Base-by-base conservation (phyloP, 495 filamentous ascomycete genomes). In the Daldinia caldariorum region DNA sequence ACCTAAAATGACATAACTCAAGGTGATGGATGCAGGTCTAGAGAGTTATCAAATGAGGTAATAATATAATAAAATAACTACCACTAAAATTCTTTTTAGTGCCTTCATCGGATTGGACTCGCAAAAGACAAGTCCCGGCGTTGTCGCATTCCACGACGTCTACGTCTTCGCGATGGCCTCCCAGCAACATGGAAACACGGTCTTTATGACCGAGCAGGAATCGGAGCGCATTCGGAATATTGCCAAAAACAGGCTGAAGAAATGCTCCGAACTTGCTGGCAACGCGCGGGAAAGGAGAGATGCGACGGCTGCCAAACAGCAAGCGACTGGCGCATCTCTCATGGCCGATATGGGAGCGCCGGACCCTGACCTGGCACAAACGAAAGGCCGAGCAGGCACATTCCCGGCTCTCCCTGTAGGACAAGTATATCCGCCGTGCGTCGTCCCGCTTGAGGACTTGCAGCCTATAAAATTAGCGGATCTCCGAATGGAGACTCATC, bases 401-500 rank as follows among this genome's bases (percentile, higher is more conserved):
- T 20, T 79, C 31, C 61, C 70, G 58, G 73, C 71, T 54, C 50
- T 78, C 41, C 62, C 68, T 22, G 68, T 80, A 37, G 76, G 78
- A 8, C 53, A 73, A n/a, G 65, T 74, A 65, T 79, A 80, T 59
- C 75, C 77, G 14, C 78, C 78, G n/a, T 79, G 74, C 60, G 68
- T 58, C 60, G 20, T 64, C 43, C n/a, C 69, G 20, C 58, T 78
- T 29, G 31, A 70, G 39, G 58, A 73, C 16, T 54, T 80, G n/a
- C 37, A 78, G 63, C 77, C 77, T 2, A 76, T 80, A 59, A 73
- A 63, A 32, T 41, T 74, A 16, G 54, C 64, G 32, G 77, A 80
- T 45, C 67, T 87, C 2, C 47, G 16, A 22, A 69, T 84, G 14
- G 82, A 86, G 32, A 85, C 78, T 13, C 83, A 84, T 66, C 81